Evolutionary conservation across 2,329 filamentous ascomycete genomes (phyloP).

Genomic region (Xylariaceae sp.): DNA sequence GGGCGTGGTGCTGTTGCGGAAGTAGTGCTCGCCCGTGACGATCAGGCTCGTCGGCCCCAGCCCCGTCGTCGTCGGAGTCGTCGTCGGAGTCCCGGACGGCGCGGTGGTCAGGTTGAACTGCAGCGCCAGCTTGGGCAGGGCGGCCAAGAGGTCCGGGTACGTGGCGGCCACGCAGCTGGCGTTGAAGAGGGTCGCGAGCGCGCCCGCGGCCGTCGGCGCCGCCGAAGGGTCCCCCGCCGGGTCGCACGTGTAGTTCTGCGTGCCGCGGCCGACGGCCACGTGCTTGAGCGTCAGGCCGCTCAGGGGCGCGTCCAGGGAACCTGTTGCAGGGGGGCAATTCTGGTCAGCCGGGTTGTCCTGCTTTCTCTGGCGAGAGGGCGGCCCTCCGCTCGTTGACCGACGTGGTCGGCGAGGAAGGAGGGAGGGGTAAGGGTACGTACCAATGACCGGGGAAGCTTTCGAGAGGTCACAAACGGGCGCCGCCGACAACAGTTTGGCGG

Average conservation of each 20-base stretch:
- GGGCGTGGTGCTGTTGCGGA: constrained; percentile 61
- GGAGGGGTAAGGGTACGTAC: too few species aligned
- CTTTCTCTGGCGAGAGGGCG: too few species aligned
- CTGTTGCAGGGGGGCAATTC: too few species aligned
- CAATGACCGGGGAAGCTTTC: constrained; percentile 40
- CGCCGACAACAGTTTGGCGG: constrained; percentile 31
- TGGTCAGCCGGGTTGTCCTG: too few species aligned
- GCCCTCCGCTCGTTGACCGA: too few species aligned
- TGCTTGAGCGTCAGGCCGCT: constrained; percentile 60
- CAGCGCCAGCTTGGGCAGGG: constrained; percentile 61
- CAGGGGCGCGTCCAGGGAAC: too few species aligned
- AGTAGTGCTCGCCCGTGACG: constrained; percentile 75
- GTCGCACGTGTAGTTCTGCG: constrained; percentile 88
- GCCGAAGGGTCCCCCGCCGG: constrained; percentile 50
- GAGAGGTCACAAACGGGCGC: constrained; percentile 48
- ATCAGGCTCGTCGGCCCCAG: constrained; percentile 53
- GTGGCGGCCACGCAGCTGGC: constrained; percentile 69
- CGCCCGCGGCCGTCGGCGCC: constrained; percentile 60
- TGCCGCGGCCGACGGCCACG: constrained; percentile 80
- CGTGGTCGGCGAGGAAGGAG: too few species aligned
- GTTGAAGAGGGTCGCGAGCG: constrained; percentile 80
- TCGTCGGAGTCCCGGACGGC: too few species aligned
- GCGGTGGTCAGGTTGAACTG: constrained; percentile 46
- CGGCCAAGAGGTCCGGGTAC: constrained; percentile 57
- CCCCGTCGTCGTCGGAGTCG: constrained; percentile 9